phyloP scores from a whole-genome alignment of 768 basidiomycete genomes.

The Podaxis sp. region DNA sequence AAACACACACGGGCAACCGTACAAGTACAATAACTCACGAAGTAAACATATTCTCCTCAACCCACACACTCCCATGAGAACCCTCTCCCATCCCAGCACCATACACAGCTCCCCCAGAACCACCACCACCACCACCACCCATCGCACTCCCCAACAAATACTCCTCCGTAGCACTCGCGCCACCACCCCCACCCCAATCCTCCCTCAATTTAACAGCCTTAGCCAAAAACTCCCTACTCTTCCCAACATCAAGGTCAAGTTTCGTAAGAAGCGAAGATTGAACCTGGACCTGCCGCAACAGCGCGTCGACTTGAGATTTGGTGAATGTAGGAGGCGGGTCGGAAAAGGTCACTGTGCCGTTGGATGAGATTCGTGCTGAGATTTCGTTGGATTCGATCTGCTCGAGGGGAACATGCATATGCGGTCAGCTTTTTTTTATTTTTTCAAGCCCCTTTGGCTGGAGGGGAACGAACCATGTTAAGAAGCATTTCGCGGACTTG shows the following conservation, averaged over 20 bases:
- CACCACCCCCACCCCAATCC: slow-evolving; percentile 11
- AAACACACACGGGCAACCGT: too few species aligned
- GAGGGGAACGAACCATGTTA: slow-evolving; percentile 56
- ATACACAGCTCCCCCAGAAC: neutral
- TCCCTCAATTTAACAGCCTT: slow-evolving; percentile 41
- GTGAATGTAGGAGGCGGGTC: slow-evolving; percentile 58
- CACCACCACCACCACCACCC: neutral
- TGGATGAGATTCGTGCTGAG: slow-evolving; percentile 58
- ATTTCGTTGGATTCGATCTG: slow-evolving; percentile 74
- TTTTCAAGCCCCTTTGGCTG: neutral
- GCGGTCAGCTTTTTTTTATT: neutral
- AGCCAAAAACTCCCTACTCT: slow-evolving; percentile 65
- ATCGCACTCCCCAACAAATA: neutral
- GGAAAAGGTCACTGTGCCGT: slow-evolving; percentile 71
- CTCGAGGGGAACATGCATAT: neutral
- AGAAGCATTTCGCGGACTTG: slow-evolving; percentile 57
- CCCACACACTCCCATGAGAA: neutral
- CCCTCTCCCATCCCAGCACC: neutral
- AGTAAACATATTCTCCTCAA: slow-evolving; percentile 1
- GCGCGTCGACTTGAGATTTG: slow-evolving; percentile 55
- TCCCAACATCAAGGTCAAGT: slow-evolving; percentile 53
- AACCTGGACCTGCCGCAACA: slow-evolving; percentile 50
- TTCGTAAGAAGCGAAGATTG: slow-evolving; percentile 44
- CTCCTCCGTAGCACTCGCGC: neutral
- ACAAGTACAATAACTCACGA: neutral